phyloP scores from a whole-genome alignment of 2,329 filamentous ascomycete species.

The Epichloe festucae region DNA sequence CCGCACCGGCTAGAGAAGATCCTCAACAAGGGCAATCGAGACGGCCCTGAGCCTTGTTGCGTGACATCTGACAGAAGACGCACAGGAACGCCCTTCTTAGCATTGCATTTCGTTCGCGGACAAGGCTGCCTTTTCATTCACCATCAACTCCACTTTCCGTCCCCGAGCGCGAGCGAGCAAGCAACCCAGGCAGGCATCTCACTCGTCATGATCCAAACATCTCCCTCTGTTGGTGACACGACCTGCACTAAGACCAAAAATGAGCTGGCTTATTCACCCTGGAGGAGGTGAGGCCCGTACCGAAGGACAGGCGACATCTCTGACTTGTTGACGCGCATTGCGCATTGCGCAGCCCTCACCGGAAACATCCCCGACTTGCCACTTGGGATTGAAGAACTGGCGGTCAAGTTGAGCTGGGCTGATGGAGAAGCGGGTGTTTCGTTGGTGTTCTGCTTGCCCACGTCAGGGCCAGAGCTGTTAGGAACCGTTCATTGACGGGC shows the following conservation, averaged over 20 bases:
- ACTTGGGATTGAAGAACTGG: slow-evolving; percentile 5
- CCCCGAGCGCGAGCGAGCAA: too few relatives aligned
- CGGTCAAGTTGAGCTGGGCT: slow-evolving; percentile 6
- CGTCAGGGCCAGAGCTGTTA: slow-evolving; percentile 1
- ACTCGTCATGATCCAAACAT: background rate
- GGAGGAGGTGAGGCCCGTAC: background rate
- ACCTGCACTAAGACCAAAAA: background rate
- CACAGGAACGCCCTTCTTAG: background rate
- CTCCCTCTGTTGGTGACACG: background rate
- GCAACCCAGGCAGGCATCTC: too few relatives aligned
- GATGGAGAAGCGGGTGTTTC: background rate
- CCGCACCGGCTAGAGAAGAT: background rate
- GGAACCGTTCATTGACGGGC: slow-evolving; percentile 7
- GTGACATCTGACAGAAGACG: background rate
- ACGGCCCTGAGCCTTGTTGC: background rate
- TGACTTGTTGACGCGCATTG: slow-evolving; percentile 5
- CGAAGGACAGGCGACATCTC: slow-evolving; percentile 1
- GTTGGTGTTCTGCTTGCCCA: slow-evolving; percentile 6
- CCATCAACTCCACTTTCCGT: background rate
- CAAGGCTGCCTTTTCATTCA: background rate
- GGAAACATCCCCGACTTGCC: slow-evolving; percentile 6
- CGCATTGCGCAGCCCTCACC: slow-evolving; percentile 3
- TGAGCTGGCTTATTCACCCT: background rate
- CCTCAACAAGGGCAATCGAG: background rate
- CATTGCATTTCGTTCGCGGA: background rate